These are phyloP conservation scores for Ambispora gerdemannii DNA, from an alignment of 192 early-diverging fungal genomes.

Conservation along the genomic window DNA sequence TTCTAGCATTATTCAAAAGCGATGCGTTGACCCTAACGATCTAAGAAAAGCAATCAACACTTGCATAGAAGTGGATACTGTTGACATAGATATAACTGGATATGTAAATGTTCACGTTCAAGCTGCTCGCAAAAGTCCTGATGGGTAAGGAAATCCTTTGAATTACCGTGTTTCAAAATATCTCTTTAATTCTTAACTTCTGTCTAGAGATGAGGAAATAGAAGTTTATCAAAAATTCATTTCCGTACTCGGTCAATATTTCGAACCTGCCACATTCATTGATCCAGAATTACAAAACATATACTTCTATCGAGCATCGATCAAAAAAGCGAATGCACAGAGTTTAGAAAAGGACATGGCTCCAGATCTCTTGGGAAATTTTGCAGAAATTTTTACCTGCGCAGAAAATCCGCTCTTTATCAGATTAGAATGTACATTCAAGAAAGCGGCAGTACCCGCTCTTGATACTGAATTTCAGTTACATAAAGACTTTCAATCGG, in stretches of 20 bases:
- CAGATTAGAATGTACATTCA: slow-evolving; percentile 62
- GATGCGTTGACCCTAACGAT: slow-evolving; percentile 43
- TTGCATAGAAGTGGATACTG: slow-evolving; percentile 44
- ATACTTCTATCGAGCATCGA: slow-evolving; percentile 62
- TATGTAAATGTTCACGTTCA: slow-evolving; percentile 54
- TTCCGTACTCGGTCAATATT: slow-evolving; percentile 57
- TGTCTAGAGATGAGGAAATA: slow-evolving; percentile 36
- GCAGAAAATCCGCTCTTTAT: slow-evolving; percentile 72
- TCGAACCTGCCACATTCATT: slow-evolving; percentile 51
- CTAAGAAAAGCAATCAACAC: slow-evolving; percentile 47
- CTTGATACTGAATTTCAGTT: slow-evolving; percentile 38
- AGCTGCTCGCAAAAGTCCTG: slow-evolving; percentile 30
- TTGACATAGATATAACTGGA: slow-evolving; percentile 58
- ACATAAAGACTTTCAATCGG: slow-evolving; percentile 1
- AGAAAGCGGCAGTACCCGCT: slow-evolving; percentile 41
- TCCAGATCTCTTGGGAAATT: slow-evolving; percentile 37
- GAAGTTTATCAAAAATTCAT: slow-evolving; percentile 51
- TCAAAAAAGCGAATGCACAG: slow-evolving; percentile 39
- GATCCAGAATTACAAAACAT: slow-evolving; percentile 43
- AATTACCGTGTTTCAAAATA: too few species aligned
- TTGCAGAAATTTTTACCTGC: slow-evolving; percentile 51
- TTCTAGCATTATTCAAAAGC: slow-evolving; percentile 49
- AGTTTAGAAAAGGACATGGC: slow-evolving; percentile 36
- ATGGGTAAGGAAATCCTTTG: slow-evolving; percentile 33
- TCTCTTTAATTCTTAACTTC: not conserved